Conservation (phyloP, 345 rosid genomes). For the Firmiana major region DNA sequence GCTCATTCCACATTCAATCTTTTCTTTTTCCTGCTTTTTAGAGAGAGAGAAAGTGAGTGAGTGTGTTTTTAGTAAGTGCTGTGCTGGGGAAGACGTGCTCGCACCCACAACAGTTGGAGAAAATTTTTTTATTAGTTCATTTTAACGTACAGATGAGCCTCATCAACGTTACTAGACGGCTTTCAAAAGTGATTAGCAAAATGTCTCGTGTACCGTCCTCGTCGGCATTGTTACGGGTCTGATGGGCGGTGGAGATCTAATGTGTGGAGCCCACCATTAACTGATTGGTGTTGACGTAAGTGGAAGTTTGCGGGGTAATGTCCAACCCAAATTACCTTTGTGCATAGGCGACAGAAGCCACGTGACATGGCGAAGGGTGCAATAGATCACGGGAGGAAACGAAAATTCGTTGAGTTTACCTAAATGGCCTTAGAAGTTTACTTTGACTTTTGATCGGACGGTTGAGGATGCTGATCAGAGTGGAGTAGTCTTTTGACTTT, state of each 20-base stretch:
- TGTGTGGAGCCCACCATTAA: not conserved
- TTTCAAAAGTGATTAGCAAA: not conserved
- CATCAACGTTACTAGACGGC: constrained; percentile 15
- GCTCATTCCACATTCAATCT: constrained; percentile 14
- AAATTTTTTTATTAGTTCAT: not conserved
- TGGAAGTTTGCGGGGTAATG: not conserved
- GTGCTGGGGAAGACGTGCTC: constrained; percentile 28
- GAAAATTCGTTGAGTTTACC: not conserved
- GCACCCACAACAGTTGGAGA: constrained; percentile 31
- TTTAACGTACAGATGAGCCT: constrained; percentile 13
- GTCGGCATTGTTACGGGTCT: not conserved
- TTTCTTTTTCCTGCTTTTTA: constrained; percentile 3
- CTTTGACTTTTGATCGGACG: not conserved
- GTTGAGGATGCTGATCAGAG: not conserved
- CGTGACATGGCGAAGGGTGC: too few species aligned
- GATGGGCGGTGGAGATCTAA: constrained; percentile 3
- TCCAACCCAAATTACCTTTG: too few species aligned
- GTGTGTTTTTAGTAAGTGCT: not conserved
- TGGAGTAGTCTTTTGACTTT: not conserved
- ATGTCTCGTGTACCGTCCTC: not conserved
- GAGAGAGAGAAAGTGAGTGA: constrained; percentile 8
- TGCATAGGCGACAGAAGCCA: too few species aligned
- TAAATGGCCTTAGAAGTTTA: not conserved
- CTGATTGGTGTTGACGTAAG: not conserved
- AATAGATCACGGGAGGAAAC: not conserved